Evolutionary conservation across 192 early-diverging fungal genomes (phyloP), one percentile per base, ranked within the genome.

Genomic region (Borealophlyctis nickersoniae): DNA sequence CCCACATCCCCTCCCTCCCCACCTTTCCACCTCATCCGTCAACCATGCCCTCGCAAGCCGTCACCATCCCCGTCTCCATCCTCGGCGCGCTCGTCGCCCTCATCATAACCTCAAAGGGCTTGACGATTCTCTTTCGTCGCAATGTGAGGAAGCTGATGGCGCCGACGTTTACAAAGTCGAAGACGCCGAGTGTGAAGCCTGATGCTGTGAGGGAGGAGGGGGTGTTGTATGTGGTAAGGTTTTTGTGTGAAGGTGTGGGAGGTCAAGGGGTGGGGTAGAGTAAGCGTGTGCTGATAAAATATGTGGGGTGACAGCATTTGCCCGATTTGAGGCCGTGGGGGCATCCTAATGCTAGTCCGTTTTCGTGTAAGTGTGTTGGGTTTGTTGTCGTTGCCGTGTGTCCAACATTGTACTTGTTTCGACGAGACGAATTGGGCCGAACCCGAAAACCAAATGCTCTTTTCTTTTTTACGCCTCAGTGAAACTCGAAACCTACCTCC

Each of bases 331-430:
- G 54, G 30, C 59, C 60, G 14, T 73, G 71, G 71, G 71, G 71
- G 13, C 36, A 73, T 63, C 71, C 71, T 7, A 73, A 73, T 57
- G 71, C 71, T 14, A 36, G 29, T 14, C 71, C 71, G 45, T 73
- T 62, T 62, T 71, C 68, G 7, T 57, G 53, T 51, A 72, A 71
- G 59, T 19, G n/a, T n/a, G n/a, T n/a, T n/a, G n/a, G n/a, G n/a
- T n/a, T n/a, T n/a, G n/a, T n/a, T n/a, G n/a, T n/a, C n/a, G n/a
- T n/a, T n/a, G n/a, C n/a, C n/a, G n/a, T n/a, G n/a, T n/a, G n/a
- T n/a, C n/a, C n/a, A n/a, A n/a, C n/a, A n/a, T n/a, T n/a, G n/a
- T n/a, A n/a, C n/a, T n/a, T n/a, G n/a, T n/a, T n/a, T n/a, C n/a
- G n/a, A n/a, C n/a, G n/a, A n/a, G n/a, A n/a, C n/a, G n/a, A n/a